Evolutionary conservation across 1,139 yeast genomes (phyloP).

Genomic region (Candida gigantensis): DNA sequence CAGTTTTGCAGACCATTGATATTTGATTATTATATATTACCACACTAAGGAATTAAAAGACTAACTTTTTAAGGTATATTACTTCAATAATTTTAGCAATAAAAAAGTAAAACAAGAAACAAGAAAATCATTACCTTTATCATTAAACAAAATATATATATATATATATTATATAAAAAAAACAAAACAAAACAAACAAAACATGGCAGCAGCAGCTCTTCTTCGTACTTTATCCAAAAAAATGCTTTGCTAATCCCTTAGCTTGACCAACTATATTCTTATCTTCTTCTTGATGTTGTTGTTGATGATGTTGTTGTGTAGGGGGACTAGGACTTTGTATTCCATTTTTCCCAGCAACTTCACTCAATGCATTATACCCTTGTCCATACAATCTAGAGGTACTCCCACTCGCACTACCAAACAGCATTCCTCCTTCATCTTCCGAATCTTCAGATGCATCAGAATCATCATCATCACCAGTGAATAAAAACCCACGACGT

Average conservation of each 20-base stretch:
- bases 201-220: too few relatives aligned
- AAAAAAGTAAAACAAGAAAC: too few relatives aligned
- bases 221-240: conserved; percentile 23
- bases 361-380: conserved; percentile 47
- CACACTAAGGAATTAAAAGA: too few relatives aligned
- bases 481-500: conserved; percentile 28
- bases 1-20: too few relatives aligned
- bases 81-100: too few relatives aligned
- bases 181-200: too few relatives aligned
- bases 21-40: too few relatives aligned
- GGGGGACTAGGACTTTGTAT: conserved; percentile 35
- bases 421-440: conserved; percentile 22
- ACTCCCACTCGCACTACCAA: conserved; percentile 10
- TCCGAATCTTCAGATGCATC: conserved; percentile 26
- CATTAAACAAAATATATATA: too few relatives aligned
- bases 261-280: conserved; percentile 40
- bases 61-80: too few relatives aligned
- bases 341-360: conserved; percentile 52
- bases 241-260: conserved; percentile 40
- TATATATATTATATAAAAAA: too few relatives aligned
- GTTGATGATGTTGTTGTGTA: conserved; percentile 2
- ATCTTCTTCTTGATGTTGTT: conserved; percentile 7
- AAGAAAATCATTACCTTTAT: too few relatives aligned
- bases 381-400: conserved; percentile 8
- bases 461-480: too few relatives aligned